Conservation (phyloP, 345 rosid genomes). For the Lumnitzera littorea region DNA sequence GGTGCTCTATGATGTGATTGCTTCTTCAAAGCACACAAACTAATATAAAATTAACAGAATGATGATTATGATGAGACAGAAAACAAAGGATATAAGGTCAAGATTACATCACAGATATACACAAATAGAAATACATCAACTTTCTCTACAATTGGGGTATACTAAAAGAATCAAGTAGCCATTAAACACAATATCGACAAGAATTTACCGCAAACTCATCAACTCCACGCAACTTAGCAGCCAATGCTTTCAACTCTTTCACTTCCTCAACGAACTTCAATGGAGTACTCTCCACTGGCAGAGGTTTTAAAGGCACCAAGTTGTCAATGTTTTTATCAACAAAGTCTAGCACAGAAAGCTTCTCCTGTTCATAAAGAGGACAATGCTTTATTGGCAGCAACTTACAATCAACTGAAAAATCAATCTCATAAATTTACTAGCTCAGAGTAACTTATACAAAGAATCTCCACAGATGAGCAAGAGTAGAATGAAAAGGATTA, state of each 20-base stretch:
- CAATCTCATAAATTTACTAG: background rate
- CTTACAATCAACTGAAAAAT: background rate
- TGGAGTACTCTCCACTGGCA: constrained; percentile 44
- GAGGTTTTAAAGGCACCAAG: constrained; percentile 40
- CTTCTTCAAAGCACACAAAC: no score
- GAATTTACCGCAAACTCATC: constrained; percentile 75
- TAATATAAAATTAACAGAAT: no score
- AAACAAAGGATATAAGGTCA: no score
- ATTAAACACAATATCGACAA: background rate
- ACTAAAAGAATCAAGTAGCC: no score
- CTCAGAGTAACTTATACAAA: no score
- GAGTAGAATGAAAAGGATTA: no score
- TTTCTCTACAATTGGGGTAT: background rate
- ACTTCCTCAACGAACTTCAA: constrained; percentile 74
- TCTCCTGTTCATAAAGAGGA: constrained; percentile 40
- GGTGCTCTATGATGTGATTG: no score
- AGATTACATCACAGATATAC: no score
- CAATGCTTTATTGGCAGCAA: background rate
- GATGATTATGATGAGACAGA: background rate
- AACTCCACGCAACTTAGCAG: constrained; percentile 46
- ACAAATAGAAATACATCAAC: background rate
- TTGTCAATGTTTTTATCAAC: constrained; percentile 38
- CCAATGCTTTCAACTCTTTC: constrained; percentile 70
- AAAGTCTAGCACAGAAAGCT: constrained; percentile 59
- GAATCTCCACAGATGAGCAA: no score